These are phyloP conservation scores for Kockiozyma suomiensis DNA, from an alignment of 805 yeast species.

Conservation along the genomic window DNA sequence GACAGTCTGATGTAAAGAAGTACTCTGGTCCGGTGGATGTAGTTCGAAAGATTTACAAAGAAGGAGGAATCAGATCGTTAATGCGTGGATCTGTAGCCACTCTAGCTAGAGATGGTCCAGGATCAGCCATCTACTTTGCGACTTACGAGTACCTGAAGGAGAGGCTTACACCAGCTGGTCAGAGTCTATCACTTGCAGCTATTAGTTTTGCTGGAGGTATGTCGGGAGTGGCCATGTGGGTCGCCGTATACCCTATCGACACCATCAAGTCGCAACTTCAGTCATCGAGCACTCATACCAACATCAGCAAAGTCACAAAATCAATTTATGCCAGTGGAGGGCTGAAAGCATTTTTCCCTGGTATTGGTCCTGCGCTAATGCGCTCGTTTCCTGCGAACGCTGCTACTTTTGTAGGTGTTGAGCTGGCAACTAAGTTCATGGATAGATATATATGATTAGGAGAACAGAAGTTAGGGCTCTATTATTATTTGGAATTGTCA, in stretches of 20 bases:
- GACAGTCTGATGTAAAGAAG: conserved; percentile 46
- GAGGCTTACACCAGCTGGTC: conserved; percentile 51
- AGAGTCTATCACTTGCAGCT: conserved; percentile 67
- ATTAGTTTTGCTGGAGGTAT: conserved; percentile 90
- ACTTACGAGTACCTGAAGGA: conserved; percentile 84
- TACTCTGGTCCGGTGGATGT: conserved; percentile 58
- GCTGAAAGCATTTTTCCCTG: conserved; percentile 91
- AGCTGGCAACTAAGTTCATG: conserved; percentile 57
- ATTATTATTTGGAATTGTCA: no score
- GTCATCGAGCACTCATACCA: conserved; percentile 55
- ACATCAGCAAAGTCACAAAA: conserved; percentile 66
- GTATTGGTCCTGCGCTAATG: conserved; percentile 91
- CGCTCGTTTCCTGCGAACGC: conserved; percentile 98
- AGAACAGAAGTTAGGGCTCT: neutral
- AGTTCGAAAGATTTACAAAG: conserved; percentile 65
- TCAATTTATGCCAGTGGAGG: conserved; percentile 78
- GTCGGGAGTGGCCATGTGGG: conserved; percentile 98
- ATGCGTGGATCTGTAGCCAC: conserved; percentile 93
- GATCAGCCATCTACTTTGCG: conserved; percentile 93
- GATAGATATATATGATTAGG: conserved; percentile 16
- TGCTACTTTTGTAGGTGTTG: conserved; percentile 97
- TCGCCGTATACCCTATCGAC: conserved; percentile 92
- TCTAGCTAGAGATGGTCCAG: conserved; percentile 95
- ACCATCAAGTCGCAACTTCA: conserved; percentile 87
- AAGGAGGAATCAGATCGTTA: conserved; percentile 82